phyloP scores from a whole-genome alignment of 192 early-diverging fungal species.

The Coemansia sp. region DNA sequence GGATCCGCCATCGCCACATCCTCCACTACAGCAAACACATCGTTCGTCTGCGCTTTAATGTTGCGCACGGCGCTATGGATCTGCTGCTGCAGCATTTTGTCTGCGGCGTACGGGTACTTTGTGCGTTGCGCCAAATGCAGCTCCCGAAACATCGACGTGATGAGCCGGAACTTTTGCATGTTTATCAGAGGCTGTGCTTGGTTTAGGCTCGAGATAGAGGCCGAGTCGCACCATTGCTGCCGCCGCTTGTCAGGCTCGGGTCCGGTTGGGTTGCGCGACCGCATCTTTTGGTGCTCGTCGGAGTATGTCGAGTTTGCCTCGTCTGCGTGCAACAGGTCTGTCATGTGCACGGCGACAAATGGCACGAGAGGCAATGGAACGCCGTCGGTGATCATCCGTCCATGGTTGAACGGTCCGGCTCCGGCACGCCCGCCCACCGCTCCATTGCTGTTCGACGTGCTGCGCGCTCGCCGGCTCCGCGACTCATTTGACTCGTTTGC shows the following conservation, averaged over 20 bases:
- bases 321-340: conserved; percentile 55
- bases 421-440: conserved; percentile 24
- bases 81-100: conserved; percentile 54
- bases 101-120: conserved; percentile 52
- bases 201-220: conserved; percentile 41
- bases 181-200: conserved; percentile 55
- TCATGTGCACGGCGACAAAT: conserved; percentile 57
- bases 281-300: conserved; percentile 53
- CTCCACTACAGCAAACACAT: conserved; percentile 44
- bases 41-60: conserved; percentile 51
- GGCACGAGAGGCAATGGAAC: conserved; percentile 51
- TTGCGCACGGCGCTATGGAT: conserved; percentile 53
- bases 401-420: conserved; percentile 26
- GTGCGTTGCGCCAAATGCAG: conserved; percentile 52
- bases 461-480: conserved; percentile 35
- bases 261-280: conserved; percentile 40
- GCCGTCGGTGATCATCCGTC: conserved; percentile 39
- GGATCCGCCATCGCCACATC: conserved; percentile 34
- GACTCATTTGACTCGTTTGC: conserved; percentile 27
- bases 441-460: conserved; percentile 43
- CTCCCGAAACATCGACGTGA: conserved; percentile 56
- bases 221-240: conserved; percentile 30
- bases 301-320: conserved; percentile 56
- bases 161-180: conserved; percentile 56
- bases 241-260: conserved; percentile 9